Percentiles rank a stretch among this genome's conserved stretches.
These are phyloP conservation scores for Euphorbia celastroides DNA, from an alignment of 441 rosid genomes.

Conservation along the genomic window DNA sequence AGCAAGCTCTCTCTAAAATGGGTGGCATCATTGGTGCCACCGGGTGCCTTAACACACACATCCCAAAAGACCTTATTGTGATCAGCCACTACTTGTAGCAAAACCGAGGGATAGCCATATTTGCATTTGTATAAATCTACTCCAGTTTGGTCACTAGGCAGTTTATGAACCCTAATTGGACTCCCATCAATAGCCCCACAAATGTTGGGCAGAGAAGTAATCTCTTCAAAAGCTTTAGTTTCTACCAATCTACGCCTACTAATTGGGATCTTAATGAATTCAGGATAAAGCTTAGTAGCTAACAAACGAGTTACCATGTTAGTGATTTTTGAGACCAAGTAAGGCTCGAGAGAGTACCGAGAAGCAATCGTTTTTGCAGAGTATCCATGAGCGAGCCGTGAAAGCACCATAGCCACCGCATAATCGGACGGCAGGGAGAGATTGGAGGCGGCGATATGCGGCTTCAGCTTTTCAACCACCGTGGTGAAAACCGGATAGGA, in stretches of 20 bases:
- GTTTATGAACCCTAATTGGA: conserved; percentile 55
- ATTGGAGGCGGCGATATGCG: conserved; percentile 79
- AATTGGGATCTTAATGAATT: conserved; percentile 80
- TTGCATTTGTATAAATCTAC: conserved; percentile 44
- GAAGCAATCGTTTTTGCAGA: conserved; percentile 68
- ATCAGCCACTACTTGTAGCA: conserved; percentile 89
- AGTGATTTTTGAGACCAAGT: conserved; percentile 83
- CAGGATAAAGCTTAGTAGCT: conserved; percentile 88
- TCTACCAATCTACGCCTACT: conserved; percentile 74
- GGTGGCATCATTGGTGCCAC: conserved; percentile 63
- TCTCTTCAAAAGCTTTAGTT: conserved; percentile 80
- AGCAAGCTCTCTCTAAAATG: conserved; percentile 87
- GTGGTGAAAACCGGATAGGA: conserved; percentile 85
- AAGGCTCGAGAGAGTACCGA: conserved; percentile 81
- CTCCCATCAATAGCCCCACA: conserved; percentile 91
- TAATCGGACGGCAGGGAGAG: conserved; percentile 91
- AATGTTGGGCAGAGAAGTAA: conserved; percentile 77
- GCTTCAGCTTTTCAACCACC: conserved; percentile 81
- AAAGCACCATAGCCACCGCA: conserved; percentile 93
- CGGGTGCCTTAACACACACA: conserved; percentile 89
- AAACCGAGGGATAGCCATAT: conserved; percentile 73
- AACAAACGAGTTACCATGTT: conserved; percentile 90
- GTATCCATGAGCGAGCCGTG: conserved; percentile 71
- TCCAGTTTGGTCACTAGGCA: conserved; percentile 23
- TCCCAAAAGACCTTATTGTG: conserved; percentile 96